phyloP scores from a whole-genome alignment of 1,284 basidiomycete genomes.

The Boletus albobrunnescens region DNA sequence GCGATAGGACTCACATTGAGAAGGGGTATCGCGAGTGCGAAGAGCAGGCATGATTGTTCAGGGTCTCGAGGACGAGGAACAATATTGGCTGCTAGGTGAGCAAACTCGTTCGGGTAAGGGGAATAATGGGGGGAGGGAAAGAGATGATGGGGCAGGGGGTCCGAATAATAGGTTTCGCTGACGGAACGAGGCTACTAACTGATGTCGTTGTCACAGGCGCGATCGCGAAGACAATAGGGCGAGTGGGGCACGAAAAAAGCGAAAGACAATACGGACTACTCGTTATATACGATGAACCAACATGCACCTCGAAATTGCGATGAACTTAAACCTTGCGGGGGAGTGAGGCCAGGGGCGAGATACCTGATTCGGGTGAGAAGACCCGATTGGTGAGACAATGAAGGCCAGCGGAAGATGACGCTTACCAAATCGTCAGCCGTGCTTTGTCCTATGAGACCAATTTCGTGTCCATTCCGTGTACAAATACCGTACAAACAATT shows the following conservation, averaged over 20 bases:
- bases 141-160: conserved; percentile 29
- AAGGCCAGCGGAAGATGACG: conserved; percentile 27
- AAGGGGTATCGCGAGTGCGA: conserved; percentile 67
- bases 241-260: conserved; percentile 53
- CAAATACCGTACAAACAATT: conserved; percentile 40
- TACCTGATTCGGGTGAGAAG: conserved; percentile 21
- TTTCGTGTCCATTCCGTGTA: conserved; percentile 41
- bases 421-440: conserved; percentile 32
- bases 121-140: conserved; percentile 27
- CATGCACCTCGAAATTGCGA: conserved; percentile 21
- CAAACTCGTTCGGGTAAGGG: conserved; percentile 33
- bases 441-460: conserved; percentile 35
- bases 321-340: conserved; percentile 30
- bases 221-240: conserved; percentile 55
- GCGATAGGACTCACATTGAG: conserved; percentile 48
- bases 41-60: conserved; percentile 67
- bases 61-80: conserved; percentile 22
- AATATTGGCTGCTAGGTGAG: conserved; percentile 30
- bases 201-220: conserved; percentile 45
- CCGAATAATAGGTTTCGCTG: conserved; percentile 45
- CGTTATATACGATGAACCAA: conserved; percentile 54
- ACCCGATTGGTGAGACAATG: conserved; percentile 36
- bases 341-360: conserved; percentile 19
- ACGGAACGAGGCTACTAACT: conserved; percentile 35
- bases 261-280: conserved; percentile 53